phyloP scores from a whole-genome alignment of 2,329 filamentous ascomycete genomes.

The Claviceps pusilla region DNA sequence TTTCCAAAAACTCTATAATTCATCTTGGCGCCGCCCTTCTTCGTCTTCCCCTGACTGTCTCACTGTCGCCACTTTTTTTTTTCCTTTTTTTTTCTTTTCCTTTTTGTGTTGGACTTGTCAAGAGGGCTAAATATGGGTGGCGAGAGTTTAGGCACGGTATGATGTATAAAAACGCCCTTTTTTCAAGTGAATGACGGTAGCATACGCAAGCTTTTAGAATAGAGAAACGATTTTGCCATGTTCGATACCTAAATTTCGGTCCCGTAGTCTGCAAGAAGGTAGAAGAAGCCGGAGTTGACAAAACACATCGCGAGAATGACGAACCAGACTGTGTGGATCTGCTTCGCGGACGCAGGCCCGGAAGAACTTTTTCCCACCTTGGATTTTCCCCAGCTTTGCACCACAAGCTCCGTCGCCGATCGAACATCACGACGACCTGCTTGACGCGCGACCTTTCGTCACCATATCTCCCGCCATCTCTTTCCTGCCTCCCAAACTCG shows the following conservation, averaged over 20 bases:
- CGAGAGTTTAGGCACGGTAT: neutral
- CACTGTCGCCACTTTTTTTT: conserved; percentile 4
- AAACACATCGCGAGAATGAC: neutral
- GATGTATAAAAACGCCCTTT: too few species aligned
- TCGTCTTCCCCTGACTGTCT: conserved; percentile 2
- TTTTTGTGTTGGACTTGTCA: neutral
- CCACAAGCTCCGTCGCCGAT: conserved; percentile 1
- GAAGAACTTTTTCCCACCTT: conserved; percentile 5
- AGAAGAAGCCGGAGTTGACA: neutral
- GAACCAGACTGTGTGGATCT: too few species aligned
- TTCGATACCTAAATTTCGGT: too few species aligned
- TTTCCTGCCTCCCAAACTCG: neutral
- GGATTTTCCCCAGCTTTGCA: conserved; percentile 2
- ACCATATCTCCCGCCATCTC: neutral
- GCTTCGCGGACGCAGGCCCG: neutral
- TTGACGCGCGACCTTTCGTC: neutral
- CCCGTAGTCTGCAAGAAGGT: neutral
- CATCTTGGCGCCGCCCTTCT: conserved; percentile 3
- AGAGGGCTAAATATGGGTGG: neutral
- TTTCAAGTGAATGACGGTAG: too few species aligned
- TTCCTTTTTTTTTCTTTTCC: neutral
- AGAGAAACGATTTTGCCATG: too few species aligned
- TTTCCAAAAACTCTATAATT: conserved; percentile 3
- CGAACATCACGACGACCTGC: conserved; percentile 1
- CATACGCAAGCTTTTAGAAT: too few species aligned